Base-by-base conservation (phyloP, 2,329 filamentous ascomycete genomes). In the Penicillium sp. region DNA sequence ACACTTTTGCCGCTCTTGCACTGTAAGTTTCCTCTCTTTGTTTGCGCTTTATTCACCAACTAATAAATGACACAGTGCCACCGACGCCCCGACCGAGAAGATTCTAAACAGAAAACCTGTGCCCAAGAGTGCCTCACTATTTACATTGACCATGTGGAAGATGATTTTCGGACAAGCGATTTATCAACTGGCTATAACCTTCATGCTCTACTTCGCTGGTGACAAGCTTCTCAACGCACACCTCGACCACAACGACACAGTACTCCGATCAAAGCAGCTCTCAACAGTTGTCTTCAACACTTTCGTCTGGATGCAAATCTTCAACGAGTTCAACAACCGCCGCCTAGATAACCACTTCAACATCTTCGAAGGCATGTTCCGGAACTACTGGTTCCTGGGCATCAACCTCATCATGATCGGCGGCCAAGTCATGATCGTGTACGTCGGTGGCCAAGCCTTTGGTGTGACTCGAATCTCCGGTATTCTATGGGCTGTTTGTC, bases 231-330 rank as follows among this genome's bases (percentile, higher is more conserved):
- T 89, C n/a, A 75, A 75, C 7, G 82, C 84, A 58, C 67, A 78
- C 12, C 73, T 74, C 27, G 67, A 72, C 3, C 71, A 77, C 27
- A 62, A 74, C 29, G 66, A 79, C 6, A 65, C 71, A 31, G 44
- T 13, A 3, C 44, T 48, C 9, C 59, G 58, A n/a, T 55, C 67
- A 5, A 63, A 58, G 12, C 78, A 87, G 61, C 78, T 95, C 52
- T 77, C 83, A 48, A 95, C 90, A 2, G 79, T 97, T 42, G 88
- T 97, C 6, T 97, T 97, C 80, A 97, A 97, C 75, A 93, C 89
- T 0, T 97, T 97, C 66, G 92, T 96, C 46, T 97, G 92, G 92
- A 96, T 97, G 91, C 92, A 97, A 63, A 95, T 97, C 61, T 97
- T 97, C 77, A 97, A 97, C 72, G 87, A 95, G 66, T 88, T 95